These are phyloP conservation scores for Scleromitrula shiraiana DNA, from an alignment of 2,329 filamentous ascomycete genomes.

Conservation along the genomic window DNA sequence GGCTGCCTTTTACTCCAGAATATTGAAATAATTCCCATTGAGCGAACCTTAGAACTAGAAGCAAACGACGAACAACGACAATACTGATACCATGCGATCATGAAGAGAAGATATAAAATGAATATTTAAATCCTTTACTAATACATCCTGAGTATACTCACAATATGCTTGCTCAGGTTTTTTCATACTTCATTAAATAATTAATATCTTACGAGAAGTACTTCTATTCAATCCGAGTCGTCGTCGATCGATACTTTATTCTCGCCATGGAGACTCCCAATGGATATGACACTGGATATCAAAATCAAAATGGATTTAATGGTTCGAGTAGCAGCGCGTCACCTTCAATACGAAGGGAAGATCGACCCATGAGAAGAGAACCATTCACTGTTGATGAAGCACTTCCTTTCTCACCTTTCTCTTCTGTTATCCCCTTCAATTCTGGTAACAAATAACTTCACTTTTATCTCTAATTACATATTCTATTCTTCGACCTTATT, in stretches of 20 bases:
- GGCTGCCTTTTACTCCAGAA: too few relatives aligned
- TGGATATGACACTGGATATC: constrained; percentile 1
- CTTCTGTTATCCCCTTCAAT: constrained; percentile 70
- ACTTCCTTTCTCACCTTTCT: constrained; percentile 74
- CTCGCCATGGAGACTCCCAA: constrained; percentile 5
- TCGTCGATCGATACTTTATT: not conserved
- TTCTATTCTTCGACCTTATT: constrained; percentile 1
- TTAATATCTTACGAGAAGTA: not conserved
- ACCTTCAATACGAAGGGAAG: not conserved
- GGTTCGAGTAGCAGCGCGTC: not conserved
- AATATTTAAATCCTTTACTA: too few relatives aligned
- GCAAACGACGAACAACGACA: too few relatives aligned
- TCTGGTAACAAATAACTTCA: constrained; percentile 44
- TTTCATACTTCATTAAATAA: too few relatives aligned
- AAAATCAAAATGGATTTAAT: constrained; percentile 3
- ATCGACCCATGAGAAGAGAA: constrained; percentile 25
- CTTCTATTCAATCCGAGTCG: not conserved
- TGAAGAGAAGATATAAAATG: too few relatives aligned
- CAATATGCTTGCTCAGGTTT: not conserved
- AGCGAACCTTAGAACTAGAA: too few relatives aligned
- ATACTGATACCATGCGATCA: too few relatives aligned
- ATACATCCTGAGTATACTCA: too few relatives aligned
- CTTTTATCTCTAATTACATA: not conserved
- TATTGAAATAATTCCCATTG: too few relatives aligned
- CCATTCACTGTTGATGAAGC: constrained; percentile 64